Base-by-base conservation (phyloP, 345 rosid species). In the Gossypium raimondii region DNA sequence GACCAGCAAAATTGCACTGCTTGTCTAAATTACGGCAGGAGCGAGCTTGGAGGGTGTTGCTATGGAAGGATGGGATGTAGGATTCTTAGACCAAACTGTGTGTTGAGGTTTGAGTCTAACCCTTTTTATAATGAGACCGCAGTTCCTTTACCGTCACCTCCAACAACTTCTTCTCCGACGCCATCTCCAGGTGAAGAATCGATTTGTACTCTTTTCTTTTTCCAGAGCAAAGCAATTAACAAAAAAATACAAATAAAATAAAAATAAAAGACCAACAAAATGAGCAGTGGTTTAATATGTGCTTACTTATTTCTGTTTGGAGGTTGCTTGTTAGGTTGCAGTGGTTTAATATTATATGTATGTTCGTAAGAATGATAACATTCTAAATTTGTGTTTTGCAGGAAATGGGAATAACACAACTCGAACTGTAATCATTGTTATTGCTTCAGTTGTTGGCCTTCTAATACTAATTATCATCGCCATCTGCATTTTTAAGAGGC, bases 11-110 rank as follows among this genome's bases (percentile, higher is more conserved):
- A 83, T 4, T 88, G 94, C 76, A 38, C 52, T 20, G 25, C 12
- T 8, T 89, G 94, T 81, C 73, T 86, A 65, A 29, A 43, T 2
- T 22, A 2, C 16, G 75, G 73, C 24, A 53, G 62, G 45, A 29
- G 56, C 0, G 44, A 34, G 77, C 76, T 83, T 55, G 60, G 59
- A n/a, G 56, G 17, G 1, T 83, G 81, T 38, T 81, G 88, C 56
- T 14, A n/a, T 29, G 77, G 80, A 77, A 84, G 66, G 75, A 65
- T 10, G 43, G 87, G 85, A 41, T 48, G 86, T 56, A 81, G 81
- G 68, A 80, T 85, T 56, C 24, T 69, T 3, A 43, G 11, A 41
- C 80, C 80, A 1, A 77, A 63, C 27, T 82, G 85, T 55, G 66
- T 65, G 2, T 60, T 77, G 47, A 76, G 81, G 60, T 79, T 25